phyloP scores from a whole-genome alignment of 2,329 filamentous ascomycete species.

The Colletotrichum musae region DNA sequence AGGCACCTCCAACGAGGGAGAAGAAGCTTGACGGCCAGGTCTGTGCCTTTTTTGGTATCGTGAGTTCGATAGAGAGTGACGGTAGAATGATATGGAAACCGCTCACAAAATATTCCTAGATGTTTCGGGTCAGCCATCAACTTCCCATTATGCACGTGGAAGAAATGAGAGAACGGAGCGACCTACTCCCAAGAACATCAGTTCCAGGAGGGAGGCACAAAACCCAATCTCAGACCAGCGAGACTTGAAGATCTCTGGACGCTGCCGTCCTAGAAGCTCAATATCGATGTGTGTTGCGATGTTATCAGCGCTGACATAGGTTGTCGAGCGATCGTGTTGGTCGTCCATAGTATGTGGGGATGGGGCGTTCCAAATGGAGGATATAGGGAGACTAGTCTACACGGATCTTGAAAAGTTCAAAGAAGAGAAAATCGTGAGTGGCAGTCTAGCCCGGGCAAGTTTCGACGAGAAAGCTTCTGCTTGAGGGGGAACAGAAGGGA shows the following conservation, averaged over 20 bases:
- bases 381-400: no score
- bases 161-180: neutral
- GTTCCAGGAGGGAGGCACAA: neutral
- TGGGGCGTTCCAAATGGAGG: neutral
- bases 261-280: neutral
- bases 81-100: neutral
- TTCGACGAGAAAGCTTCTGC: no score
- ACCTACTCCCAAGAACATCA: neutral
- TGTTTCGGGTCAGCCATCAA: neutral
- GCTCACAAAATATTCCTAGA: neutral
- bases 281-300: neutral
- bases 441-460: no score
- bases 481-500: no score
- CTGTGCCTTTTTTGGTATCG: neutral
- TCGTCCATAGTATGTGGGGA: neutral
- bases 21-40: constrained; percentile 76
- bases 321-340: neutral
- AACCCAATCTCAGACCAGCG: neutral
- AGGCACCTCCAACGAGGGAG: constrained; percentile 66
- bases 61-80: neutral
- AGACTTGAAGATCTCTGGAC: neutral
- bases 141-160: neutral
- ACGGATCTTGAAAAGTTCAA: no score
- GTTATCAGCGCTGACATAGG: neutral
- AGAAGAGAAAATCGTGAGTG: no score